A percentile compares a stretch with the other conserved stretches of the same genome.
Evolutionary conservation across 2,329 filamentous ascomycete species (phyloP).

Genomic region (Beauveria bassiana): DNA sequence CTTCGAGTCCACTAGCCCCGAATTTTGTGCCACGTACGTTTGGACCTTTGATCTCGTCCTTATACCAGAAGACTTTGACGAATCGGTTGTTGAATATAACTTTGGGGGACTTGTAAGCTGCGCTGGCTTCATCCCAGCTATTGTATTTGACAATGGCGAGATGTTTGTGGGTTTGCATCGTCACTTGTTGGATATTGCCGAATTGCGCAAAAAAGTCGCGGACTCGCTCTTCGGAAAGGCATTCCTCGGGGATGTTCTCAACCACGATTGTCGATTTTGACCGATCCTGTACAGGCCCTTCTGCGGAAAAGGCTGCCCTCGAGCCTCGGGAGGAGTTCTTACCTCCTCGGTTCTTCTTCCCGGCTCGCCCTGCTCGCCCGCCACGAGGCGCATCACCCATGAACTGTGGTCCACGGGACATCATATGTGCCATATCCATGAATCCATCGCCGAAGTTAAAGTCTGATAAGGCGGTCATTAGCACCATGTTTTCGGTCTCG

Average conservation of each 20-base stretch:
- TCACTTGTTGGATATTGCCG: constrained; percentile 55
- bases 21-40: constrained; percentile 21
- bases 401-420: not conserved
- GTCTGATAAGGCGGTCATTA: not conserved
- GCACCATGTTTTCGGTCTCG: not conserved
- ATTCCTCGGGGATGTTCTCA: constrained; percentile 68
- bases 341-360: constrained; percentile 26
- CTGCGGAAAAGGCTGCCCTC: constrained; percentile 54
- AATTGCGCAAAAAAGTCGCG: constrained; percentile 65
- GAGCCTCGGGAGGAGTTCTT: constrained; percentile 24
- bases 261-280: constrained; percentile 64
- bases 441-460: not conserved
- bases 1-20: constrained; percentile 13
- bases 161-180: constrained; percentile 57
- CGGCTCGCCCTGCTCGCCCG: not conserved
- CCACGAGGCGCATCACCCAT: not conserved
- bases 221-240: constrained; percentile 57
- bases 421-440: constrained; percentile 4
- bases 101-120: constrained; percentile 69
- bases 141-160: constrained; percentile 64
- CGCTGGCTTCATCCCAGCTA: constrained; percentile 56
- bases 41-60: constrained; percentile 39
- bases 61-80: constrained; percentile 76
- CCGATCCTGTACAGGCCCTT: constrained; percentile 54
- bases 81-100: constrained; percentile 80